phyloP scores from a whole-genome alignment of 257 asterid genomes.

The Solanum verrucosum region DNA sequence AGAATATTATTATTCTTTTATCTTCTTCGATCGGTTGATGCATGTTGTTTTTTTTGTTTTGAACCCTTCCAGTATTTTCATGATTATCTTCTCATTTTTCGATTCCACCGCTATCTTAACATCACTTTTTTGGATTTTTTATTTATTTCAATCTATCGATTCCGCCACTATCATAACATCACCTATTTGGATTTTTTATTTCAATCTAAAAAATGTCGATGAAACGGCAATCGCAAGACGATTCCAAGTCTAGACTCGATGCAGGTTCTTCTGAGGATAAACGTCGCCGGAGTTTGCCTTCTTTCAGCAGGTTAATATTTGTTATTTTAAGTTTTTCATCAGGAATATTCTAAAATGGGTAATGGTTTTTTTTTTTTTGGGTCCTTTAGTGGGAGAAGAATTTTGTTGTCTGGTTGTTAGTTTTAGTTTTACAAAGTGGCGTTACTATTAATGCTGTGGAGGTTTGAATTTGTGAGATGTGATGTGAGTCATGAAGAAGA shows the following conservation, averaged over 20 bases:
- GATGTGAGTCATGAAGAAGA: neutral
- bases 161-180: neutral
- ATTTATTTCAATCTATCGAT: neutral
- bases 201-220: constrained; percentile 23
- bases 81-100: neutral
- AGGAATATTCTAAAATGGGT: neutral
- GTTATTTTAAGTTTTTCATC: neutral
- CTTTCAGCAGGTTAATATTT: constrained; percentile 45
- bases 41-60: constrained; percentile 17
- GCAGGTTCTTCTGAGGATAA: constrained; percentile 44
- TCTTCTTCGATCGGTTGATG: neutral
- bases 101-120: neutral
- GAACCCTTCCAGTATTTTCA: constrained; percentile 2
- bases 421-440: neutral
- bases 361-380: neutral
- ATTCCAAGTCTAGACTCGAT: constrained; percentile 9
- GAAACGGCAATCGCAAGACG: constrained; percentile 49
- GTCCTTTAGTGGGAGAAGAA: neutral
- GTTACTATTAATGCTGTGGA: neutral
- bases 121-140: neutral
- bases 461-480: neutral
- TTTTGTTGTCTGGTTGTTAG: neutral
- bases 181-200: neutral
- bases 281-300: constrained; percentile 43
- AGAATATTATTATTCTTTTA: neutral